Conservation (phyloP, 768 basidiomycete genomes). For the Russula virescens region DNA sequence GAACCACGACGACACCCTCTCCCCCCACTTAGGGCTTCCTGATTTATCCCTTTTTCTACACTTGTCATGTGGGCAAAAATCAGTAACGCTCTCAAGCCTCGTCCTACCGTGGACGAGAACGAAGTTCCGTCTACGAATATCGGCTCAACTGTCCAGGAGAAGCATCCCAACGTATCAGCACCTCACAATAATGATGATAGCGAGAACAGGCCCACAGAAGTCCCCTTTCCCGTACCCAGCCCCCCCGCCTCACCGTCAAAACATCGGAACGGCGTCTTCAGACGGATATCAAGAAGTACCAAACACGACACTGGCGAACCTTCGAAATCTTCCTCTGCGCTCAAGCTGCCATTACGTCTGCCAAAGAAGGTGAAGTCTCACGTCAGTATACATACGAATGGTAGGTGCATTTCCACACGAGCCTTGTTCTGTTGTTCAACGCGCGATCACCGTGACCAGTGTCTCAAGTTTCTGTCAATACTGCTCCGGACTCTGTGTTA, state of each 20-base stretch:
- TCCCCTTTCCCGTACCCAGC: conserved; percentile 20
- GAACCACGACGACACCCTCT: conserved; percentile 11
- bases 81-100: conserved; percentile 20
- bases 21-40: not conserved
- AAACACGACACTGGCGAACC: conserved; percentile 18
- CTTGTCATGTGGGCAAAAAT: conserved; percentile 20
- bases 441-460: not conserved
- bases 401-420: conserved; percentile 1
- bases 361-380: conserved; percentile 25
- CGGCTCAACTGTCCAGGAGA: conserved; percentile 11
- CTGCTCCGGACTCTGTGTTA: conserved; percentile 28
- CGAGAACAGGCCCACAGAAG: conserved; percentile 12
- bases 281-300: conserved; percentile 20
- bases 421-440: not conserved
- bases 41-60: conserved; percentile 6
- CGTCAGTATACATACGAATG: conserved; percentile 18
- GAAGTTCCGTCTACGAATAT: conserved; percentile 13
- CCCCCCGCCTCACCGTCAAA: conserved; percentile 23
- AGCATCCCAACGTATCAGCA: conserved; percentile 18
- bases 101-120: conserved; percentile 12
- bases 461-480: conserved; percentile 24
- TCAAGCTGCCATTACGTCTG: conserved; percentile 19
- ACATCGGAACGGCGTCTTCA: conserved; percentile 20
- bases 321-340: conserved; percentile 16
- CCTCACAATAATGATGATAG: conserved; percentile 12